These are phyloP conservation scores for Linnemannia schmuckeri DNA, from an alignment of 192 early-diverging fungal species.

Conservation along the genomic window DNA sequence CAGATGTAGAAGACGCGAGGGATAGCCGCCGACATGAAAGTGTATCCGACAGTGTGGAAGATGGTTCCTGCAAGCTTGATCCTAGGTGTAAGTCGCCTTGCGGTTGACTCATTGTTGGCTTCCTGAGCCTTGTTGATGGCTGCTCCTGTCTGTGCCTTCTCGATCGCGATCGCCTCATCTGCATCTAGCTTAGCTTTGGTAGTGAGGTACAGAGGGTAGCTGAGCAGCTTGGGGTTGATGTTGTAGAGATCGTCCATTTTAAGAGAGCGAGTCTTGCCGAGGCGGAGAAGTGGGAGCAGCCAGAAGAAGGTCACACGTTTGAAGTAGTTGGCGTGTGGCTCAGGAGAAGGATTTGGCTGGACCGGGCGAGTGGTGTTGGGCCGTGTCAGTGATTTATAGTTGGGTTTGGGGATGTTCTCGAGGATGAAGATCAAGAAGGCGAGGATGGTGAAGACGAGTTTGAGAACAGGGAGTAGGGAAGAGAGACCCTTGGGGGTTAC, in stretches of 20 bases:
- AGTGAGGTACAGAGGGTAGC: conserved; percentile 48
- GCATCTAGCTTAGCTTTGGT: conserved; percentile 48
- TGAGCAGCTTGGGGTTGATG: conserved; percentile 41
- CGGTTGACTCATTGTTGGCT: neutral
- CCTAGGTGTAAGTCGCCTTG: neutral
- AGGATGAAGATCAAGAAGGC: conserved; percentile 58
- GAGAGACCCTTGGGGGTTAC: conserved; percentile 18
- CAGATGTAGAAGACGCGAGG: conserved; percentile 29
- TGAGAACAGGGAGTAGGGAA: conserved; percentile 40
- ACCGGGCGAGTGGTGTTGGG: conserved; percentile 12
- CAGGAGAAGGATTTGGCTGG: conserved; percentile 43
- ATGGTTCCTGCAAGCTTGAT: conserved; percentile 23
- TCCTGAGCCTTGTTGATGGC: neutral
- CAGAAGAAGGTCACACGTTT: conserved; percentile 56
- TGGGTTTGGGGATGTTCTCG: conserved; percentile 57
- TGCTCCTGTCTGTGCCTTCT: conserved; percentile 18
- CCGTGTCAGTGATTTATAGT: conserved; percentile 49
- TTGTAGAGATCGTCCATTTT: conserved; percentile 50
- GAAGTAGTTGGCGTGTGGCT: conserved; percentile 45
- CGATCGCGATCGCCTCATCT: conserved; percentile 34
- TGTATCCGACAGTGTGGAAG: conserved; percentile 32
- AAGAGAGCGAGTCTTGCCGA: conserved; percentile 43
- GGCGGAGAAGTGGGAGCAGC: conserved; percentile 49
- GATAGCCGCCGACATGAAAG: conserved; percentile 28
- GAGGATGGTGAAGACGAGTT: conserved; percentile 39